Evolutionary conservation across 768 basidiomycete species (phyloP).

Genomic region (Agrocybe chaxingu): DNA sequence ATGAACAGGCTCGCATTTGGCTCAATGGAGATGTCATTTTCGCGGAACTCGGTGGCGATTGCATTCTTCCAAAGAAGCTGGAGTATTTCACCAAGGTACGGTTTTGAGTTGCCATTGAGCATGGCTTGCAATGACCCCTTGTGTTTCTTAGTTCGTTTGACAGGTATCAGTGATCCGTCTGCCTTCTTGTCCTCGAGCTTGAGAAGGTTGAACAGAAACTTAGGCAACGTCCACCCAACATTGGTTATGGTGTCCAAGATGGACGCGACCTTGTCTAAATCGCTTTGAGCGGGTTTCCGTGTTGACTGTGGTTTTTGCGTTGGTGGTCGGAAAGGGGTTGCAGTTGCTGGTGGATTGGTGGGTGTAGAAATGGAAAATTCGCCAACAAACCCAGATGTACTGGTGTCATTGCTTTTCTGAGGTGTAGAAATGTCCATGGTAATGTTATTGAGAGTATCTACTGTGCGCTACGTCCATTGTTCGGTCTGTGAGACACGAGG

Average conservation of each 20-base stretch:
- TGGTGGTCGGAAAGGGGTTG: neutral
- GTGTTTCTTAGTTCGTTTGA: neutral
- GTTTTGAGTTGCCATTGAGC: slow-evolving; percentile 12
- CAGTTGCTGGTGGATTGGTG: neutral
- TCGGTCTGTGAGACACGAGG: too few species aligned
- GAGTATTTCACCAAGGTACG: slow-evolving; percentile 9
- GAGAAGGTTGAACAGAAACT: neutral
- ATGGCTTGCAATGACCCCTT: neutral
- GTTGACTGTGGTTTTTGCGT: neutral
- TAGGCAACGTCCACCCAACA: neutral
- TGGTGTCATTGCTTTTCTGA: too few species aligned
- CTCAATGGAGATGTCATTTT: neutral
- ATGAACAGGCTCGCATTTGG: slow-evolving; percentile 1
- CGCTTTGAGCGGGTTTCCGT: neutral
- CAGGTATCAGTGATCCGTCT: neutral
- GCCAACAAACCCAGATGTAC: too few species aligned
- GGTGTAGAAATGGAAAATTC: neutral
- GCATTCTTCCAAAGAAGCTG: slow-evolving; percentile 7
- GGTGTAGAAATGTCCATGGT: too few species aligned
- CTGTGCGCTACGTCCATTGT: too few species aligned
- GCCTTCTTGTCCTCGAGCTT: neutral
- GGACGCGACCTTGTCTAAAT: neutral
- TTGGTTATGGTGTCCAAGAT: neutral
- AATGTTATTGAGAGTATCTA: too few species aligned
- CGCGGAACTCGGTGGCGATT: neutral